Base-by-base conservation (phyloP, 2,329 filamentous ascomycete genomes). In the Epichloe amarillans region DNA sequence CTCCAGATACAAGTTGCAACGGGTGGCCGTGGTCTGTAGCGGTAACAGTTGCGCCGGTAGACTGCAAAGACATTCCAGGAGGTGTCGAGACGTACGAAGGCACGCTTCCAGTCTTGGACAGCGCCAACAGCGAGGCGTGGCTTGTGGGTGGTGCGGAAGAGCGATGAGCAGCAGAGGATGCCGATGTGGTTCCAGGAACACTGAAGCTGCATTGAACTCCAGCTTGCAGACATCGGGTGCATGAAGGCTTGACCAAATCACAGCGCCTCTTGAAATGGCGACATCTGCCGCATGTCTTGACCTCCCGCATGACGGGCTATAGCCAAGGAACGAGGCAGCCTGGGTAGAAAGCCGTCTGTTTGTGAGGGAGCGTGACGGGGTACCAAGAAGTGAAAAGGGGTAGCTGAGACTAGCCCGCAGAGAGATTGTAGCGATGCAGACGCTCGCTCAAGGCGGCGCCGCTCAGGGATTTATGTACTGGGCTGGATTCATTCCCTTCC, bases 201-300 rank as follows among this genome's bases (percentile, higher is more conserved):
- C 62, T 60, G 50, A 64, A 66, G 55, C 63, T 66, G 57, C 64
- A 66, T 30, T 57, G 60, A 19, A 64, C 59, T 23, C 61, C 59
- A 3, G 63, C 64, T 49, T 65, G 62, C 4, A 64, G 52, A 50
- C 64, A 67, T 40, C 64, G 61, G 7, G 63, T 61, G 53, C 64
- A 67, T 2, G 64, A 59, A 10, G 64, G 64, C 54, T 64, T 66
- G 40, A 64, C 51, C 11, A 65, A 60, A 48, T 67, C 64, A 55
- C 64, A 67, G 44, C 64, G 60, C 42, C 64, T 61, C 54, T 66
- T 66, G 55, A 65, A 65, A 46, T 65, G 62, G 47, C 64, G 64
- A 52, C 64, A 67, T 47, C 64, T 62, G 50, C 64, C 61, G 56
- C 64, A 67, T 36, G 64, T 66, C 58, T 62, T 66, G 52, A 67